Conservation (phyloP, 2,329 filamentous ascomycete species). For the Cladophialophora bantiana region DNA sequence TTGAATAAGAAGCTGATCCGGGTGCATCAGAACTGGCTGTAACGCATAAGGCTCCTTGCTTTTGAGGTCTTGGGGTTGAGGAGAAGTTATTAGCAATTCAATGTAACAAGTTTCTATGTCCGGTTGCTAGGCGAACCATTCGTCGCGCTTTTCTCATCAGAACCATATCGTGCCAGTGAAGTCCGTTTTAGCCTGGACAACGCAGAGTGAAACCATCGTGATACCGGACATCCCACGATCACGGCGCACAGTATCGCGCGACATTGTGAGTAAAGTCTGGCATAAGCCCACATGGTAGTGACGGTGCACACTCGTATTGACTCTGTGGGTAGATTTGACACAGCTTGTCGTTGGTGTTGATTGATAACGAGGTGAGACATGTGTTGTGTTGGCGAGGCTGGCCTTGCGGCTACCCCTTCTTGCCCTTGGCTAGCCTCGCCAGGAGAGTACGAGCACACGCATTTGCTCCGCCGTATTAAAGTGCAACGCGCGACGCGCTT, state of each 20-base stretch:
- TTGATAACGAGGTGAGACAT: background rate
- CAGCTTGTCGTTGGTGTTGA: no score
- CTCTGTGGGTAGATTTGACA: background rate
- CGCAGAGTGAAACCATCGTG: no score
- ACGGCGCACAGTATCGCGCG: no score
- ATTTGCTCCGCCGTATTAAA: slow-evolving; percentile 11
- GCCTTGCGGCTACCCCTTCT: no score
- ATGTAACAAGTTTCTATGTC: background rate
- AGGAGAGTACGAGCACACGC: no score
- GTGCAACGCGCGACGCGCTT: slow-evolving; percentile 9
- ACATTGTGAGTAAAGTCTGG: no score
- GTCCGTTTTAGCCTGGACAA: no score
- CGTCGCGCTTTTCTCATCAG: background rate
- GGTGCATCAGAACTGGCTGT: background rate
- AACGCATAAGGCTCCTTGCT: background rate
- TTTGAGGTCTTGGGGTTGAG: background rate
- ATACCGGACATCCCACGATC: no score
- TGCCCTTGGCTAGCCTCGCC: no score
- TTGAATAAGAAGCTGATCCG: slow-evolving; percentile 12
- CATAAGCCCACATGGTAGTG: background rate
- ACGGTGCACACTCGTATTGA: background rate
- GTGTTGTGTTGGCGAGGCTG: background rate
- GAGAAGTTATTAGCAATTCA: background rate
- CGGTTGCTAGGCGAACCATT: background rate
- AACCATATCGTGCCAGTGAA: no score